phyloP scores from a whole-genome alignment of 2,329 filamentous ascomycete genomes.

The Fusarium torulosum region DNA sequence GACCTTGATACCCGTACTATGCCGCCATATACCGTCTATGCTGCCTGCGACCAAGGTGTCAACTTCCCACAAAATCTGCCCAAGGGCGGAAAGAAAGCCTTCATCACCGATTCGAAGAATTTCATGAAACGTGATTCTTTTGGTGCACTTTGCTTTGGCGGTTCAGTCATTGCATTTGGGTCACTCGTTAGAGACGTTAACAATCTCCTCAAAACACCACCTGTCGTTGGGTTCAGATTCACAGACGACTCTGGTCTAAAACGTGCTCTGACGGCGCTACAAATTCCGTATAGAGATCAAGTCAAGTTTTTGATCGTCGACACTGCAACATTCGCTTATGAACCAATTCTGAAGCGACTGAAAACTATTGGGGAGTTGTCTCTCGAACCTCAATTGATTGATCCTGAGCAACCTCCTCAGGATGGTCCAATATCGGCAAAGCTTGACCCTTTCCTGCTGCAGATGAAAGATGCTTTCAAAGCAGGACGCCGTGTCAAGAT shows the following conservation, averaged over 20 bases:
- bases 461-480: not conserved
- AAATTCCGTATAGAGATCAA: constrained; percentile 29
- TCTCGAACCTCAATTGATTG: constrained; percentile 65
- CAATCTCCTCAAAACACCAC: constrained; percentile 57
- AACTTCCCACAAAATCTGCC: constrained; percentile 54
- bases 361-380: constrained; percentile 68
- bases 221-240: constrained; percentile 66
- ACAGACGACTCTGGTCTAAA: constrained; percentile 59
- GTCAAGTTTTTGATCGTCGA: constrained; percentile 70
- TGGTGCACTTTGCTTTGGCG: constrained; percentile 67
- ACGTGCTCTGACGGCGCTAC: constrained; percentile 61
- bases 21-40: constrained; percentile 53
- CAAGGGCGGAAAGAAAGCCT: constrained; percentile 54
- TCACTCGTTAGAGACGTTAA: constrained; percentile 65
- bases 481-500: constrained; percentile 10
- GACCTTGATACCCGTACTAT: constrained; percentile 40
- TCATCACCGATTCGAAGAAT: constrained; percentile 60
- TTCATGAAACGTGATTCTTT: constrained; percentile 72
- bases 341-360: constrained; percentile 72
- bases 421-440: constrained; percentile 18
- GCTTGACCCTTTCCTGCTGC: constrained; percentile 7
- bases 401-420: constrained; percentile 27
- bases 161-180: constrained; percentile 70
- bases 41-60: constrained; percentile 60
- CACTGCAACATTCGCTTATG: constrained; percentile 75